These are phyloP conservation scores for Tetradesmus lagerheimii DNA, from an alignment of 139 green algal genomes.

Conservation along the genomic window DNA sequence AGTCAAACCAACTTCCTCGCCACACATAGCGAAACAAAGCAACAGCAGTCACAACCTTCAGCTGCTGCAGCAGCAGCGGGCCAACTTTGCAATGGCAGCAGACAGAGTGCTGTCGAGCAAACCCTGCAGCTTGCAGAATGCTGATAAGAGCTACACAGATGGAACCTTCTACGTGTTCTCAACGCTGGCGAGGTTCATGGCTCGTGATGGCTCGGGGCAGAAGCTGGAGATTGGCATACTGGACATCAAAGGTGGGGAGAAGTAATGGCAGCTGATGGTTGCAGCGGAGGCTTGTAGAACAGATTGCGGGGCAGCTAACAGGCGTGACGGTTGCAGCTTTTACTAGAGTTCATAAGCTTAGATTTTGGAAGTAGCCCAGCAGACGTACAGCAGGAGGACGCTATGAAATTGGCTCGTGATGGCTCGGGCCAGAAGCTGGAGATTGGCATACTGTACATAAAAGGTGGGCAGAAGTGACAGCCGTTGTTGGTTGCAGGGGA, in stretches of 20 bases:
- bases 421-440: too few species aligned
- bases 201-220: background rate
- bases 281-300: background rate
- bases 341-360: too few species aligned
- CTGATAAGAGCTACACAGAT: conserved; percentile 31
- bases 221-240: conserved; percentile 16
- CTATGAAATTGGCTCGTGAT: too few species aligned
- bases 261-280: background rate
- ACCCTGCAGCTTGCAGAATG: conserved; percentile 32
- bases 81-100: background rate
- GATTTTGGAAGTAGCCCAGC: too few species aligned
- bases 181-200: background rate
- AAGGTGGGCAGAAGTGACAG: too few species aligned
- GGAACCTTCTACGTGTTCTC: conserved; percentile 26
- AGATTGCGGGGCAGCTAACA: background rate
- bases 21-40: too few species aligned
- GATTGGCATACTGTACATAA: too few species aligned
- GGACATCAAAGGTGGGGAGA: conserved; percentile 26
- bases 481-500: background rate
- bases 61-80: background rate
- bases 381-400: too few species aligned
- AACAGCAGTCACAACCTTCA: too few species aligned
- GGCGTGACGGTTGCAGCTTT: too few species aligned
- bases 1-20: too few species aligned
- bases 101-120: conserved; percentile 17